phyloP scores from a whole-genome alignment of 768 basidiomycete species.

The Clitopilus passeckerianus region DNA sequence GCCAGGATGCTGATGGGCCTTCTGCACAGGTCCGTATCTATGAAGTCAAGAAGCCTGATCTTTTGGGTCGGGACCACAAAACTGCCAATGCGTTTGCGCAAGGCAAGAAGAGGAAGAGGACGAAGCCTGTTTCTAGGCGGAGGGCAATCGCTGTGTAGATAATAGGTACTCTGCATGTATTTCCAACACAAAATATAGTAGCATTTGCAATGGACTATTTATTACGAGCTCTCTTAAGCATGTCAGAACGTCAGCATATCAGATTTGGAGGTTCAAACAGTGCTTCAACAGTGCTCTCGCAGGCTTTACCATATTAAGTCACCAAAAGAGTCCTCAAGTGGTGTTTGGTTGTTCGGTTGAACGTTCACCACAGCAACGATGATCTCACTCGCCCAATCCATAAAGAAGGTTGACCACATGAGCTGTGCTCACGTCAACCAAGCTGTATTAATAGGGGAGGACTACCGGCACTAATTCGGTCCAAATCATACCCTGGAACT shows the following conservation, averaged over 20 bases:
- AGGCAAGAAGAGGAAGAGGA: conserved; percentile 87
- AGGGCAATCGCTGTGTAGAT: conserved; percentile 27
- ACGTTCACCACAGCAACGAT: not conserved
- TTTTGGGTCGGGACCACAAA: conserved; percentile 86
- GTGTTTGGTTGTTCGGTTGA: not conserved
- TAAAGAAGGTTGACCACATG: not conserved
- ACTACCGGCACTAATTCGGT: not conserved
- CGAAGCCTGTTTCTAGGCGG: conserved; percentile 62
- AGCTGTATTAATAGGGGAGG: not conserved
- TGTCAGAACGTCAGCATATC: too few species aligned
- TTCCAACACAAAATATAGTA: not conserved
- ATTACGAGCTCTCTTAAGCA: not conserved
- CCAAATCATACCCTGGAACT: not conserved
- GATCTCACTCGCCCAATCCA: not conserved
- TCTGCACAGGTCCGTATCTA: conserved; percentile 77
- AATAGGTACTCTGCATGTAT: not conserved
- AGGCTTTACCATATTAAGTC: too few species aligned
- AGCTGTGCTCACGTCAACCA: not conserved
- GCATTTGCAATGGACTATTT: not conserved
- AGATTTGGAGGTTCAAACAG: too few species aligned
- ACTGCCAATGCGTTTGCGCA: conserved; percentile 77
- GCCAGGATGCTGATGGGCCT: not conserved
- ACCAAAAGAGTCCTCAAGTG: too few species aligned
- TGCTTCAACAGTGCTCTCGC: too few species aligned
- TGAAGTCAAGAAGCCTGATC: conserved; percentile 91